These are phyloP conservation scores for Trichoderma afroharzianum DNA, from an alignment of 2,329 filamentous ascomycete species.

Conservation along the genomic window DNA sequence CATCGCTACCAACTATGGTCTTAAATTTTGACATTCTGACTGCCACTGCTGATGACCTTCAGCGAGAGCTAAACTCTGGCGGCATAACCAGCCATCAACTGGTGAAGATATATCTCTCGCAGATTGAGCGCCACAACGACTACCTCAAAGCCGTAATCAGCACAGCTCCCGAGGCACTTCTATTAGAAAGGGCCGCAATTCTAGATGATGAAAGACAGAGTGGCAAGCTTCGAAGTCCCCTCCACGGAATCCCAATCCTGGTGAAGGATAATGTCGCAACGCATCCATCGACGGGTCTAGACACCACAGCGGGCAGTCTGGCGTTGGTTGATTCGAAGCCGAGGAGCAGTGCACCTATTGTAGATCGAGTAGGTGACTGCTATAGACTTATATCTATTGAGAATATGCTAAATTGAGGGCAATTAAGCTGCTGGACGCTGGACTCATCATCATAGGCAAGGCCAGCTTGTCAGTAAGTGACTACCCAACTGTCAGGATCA, in stretches of 20 bases:
- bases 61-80: neutral
- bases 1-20: neutral
- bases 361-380: neutral
- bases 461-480: neutral
- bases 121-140: conserved; percentile 17
- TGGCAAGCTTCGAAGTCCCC: conserved; percentile 16
- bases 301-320: conserved; percentile 19
- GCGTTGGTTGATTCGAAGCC: conserved; percentile 18
- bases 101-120: conserved; percentile 18
- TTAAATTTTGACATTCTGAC: neutral
- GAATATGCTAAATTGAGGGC: neutral
- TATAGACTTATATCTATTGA: neutral
- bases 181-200: conserved; percentile 2
- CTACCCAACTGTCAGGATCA: neutral
- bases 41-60: neutral
- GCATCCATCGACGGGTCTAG: conserved; percentile 5
- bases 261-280: conserved; percentile 21
- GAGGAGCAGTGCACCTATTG: conserved; percentile 16
- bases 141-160: conserved; percentile 20
- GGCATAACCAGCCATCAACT: conserved; percentile 18
- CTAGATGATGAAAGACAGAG: conserved; percentile 19
- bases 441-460: neutral
- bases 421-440: neutral
- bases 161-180: neutral
- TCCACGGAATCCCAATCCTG: conserved; percentile 23